Conservation (phyloP, 371 early-diverging fungal genomes). For the Caulochytrium protostelioides region DNA sequence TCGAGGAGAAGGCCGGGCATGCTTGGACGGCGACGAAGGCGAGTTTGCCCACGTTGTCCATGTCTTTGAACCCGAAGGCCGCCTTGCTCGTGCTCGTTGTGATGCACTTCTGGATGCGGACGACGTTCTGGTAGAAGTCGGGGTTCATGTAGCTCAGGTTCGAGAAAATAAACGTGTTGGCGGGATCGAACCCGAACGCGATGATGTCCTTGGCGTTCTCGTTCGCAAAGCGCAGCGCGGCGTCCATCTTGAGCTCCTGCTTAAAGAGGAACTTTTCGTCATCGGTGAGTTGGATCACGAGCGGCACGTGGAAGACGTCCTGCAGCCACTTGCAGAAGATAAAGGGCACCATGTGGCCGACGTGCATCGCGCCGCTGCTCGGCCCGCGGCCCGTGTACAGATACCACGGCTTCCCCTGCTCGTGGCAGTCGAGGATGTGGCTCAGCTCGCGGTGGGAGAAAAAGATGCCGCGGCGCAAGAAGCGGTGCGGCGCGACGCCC, state of each 20-base stretch:
- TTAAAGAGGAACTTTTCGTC: constrained; percentile 99
- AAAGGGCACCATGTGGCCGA: constrained; percentile 98
- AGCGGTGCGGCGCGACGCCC: constrained; percentile 61
- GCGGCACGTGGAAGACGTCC: constrained; percentile 85
- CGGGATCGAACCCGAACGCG: constrained; percentile 93
- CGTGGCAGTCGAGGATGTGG: constrained; percentile 67
- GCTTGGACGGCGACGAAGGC: constrained; percentile 85
- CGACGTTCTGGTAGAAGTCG: constrained; percentile 77
- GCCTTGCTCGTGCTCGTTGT: constrained; percentile 63
- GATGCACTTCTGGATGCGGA: constrained; percentile 66
- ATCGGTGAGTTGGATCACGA: constrained; percentile 98
- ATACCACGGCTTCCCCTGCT: constrained; percentile 90
- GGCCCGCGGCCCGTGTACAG: constrained; percentile 99
- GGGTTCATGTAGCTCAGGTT: constrained; percentile 75
- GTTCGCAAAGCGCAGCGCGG: constrained; percentile 51
- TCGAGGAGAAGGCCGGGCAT: constrained; percentile 82
- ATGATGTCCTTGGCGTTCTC: constrained; percentile 96
- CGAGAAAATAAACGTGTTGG: constrained; percentile 97
- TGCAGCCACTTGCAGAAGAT: constrained; percentile 97
- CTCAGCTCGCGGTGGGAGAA: constrained; percentile 95
- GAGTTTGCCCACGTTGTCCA: constrained; percentile 72
- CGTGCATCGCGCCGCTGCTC: constrained; percentile 86
- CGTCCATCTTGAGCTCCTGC: constrained; percentile 68
- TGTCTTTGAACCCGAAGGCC: constrained; percentile 76
- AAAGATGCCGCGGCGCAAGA: constrained; percentile 82